Conservation (phyloP, 257 asterid species). For the Jasminum sambac region DNA sequence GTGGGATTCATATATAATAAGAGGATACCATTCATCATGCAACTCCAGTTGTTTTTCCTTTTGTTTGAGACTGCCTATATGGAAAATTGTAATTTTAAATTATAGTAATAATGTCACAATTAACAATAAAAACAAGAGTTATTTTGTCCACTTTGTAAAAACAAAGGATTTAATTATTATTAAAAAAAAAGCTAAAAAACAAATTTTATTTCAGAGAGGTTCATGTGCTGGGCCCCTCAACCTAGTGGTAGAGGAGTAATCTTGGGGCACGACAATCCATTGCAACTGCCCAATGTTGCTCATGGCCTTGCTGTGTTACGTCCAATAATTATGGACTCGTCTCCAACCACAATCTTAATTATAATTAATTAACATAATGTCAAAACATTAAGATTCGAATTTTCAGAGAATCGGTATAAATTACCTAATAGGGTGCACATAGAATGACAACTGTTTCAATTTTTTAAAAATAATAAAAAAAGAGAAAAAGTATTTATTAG, state of each 20-base stretch:
- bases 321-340: conserved; percentile 14
- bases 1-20: background rate
- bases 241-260: conserved; percentile 23
- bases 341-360: conserved; percentile 27
- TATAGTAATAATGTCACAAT: conserved; percentile 27
- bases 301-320: conserved; percentile 44
- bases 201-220: conserved; percentile 31
- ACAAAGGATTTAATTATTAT: conserved; percentile 25
- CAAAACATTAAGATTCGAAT: conserved; percentile 26
- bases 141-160: conserved; percentile 30
- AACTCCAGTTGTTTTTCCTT: background rate
- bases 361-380: conserved; percentile 25
- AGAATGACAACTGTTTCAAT: conserved; percentile 7
- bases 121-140: conserved; percentile 34
- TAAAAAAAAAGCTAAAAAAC: conserved; percentile 23
- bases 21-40: background rate
- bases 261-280: conserved; percentile 19
- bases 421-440: conserved; percentile 14
- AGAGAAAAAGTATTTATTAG: too few relatives aligned
- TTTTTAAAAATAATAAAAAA: too few relatives aligned
- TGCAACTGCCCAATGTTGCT: conserved; percentile 24
- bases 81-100: conserved; percentile 7
- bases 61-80: conserved; percentile 7
- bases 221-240: conserved; percentile 45
- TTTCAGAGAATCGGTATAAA: conserved; percentile 16